Base-by-base conservation (phyloP, 2,329 filamentous ascomycete species). In the Ophiostoma montium region DNA sequence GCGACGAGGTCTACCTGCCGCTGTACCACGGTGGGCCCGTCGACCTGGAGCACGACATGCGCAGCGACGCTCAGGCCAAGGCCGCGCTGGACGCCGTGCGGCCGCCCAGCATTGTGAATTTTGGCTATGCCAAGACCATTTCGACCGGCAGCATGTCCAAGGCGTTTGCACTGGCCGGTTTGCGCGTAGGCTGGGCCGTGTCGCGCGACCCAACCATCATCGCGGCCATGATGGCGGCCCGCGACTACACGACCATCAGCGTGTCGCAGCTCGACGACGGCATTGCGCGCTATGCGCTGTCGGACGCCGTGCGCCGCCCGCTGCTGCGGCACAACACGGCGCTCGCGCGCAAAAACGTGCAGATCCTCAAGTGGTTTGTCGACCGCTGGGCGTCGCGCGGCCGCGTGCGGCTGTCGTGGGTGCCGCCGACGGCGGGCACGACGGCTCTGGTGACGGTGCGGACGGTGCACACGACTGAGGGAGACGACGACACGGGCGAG, bases 191-290 rank as follows among this genome's bases (percentile, higher is more conserved):
- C 31, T 95, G 88, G 88, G 72, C 90, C 51, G 85, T 84, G 3
- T 82, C 80, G 13, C 76, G 77, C 23, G 76, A 78, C 61, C 60
- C 61, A 5, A 65, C 67, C 0, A 70, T 94, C 50, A 72, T 90
- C 48, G 73, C 80, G 46, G 68, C 71, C 13, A 71, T 84, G 53
- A 78, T 81, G 11, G 64, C 68, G 13, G 80, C 80, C 1, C 72
- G 86, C 36, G 82, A 92, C 62, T 94, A 92, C 67, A 94, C 86
- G 3, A 88, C 84, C 23, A 94, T 94, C 58, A 84, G 82, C 35
- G 86, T 94, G 0, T 85, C 84, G n/a, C 78, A 82, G 59, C 67
- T 95, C 7, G 86, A 94, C 61, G 86, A 94, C 61, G 74, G 76
- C 46, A 71, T 94, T 11, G 88, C 86, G 2, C 74, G 76, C 27